These are phyloP conservation scores for Botrytis deweyae DNA, from an alignment of 2,329 filamentous ascomycete genomes.

Conservation along the genomic window DNA sequence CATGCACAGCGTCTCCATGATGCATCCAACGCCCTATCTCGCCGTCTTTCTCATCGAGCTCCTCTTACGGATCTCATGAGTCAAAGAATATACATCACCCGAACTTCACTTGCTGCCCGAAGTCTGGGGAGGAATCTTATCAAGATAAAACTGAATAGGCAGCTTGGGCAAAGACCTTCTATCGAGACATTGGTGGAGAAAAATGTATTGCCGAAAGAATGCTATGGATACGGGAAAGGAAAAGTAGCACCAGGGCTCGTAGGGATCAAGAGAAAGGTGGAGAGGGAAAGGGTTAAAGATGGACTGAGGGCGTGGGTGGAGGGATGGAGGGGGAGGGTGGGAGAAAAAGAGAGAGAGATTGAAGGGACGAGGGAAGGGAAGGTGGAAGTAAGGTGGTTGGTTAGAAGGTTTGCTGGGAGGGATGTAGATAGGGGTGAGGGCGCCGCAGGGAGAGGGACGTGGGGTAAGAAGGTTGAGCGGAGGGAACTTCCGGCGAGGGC, in stretches of 20 bases:
- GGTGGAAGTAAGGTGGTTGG: constrained; percentile 42
- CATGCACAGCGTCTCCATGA: constrained; percentile 61
- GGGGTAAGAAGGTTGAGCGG: constrained; percentile 51
- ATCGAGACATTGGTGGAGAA: constrained; percentile 60
- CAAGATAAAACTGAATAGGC: constrained; percentile 61
- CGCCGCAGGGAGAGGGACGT: constrained; percentile 33
- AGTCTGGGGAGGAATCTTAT: constrained; percentile 62
- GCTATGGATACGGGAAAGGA: constrained; percentile 46
- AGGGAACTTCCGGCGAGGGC: constrained; percentile 44
- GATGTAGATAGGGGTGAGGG: constrained; percentile 52
- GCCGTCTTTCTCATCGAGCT: constrained; percentile 58
- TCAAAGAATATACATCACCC: constrained; percentile 65
- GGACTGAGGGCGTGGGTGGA: constrained; percentile 63
- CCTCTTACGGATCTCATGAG: constrained; percentile 60
- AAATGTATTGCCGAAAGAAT: constrained; percentile 64
- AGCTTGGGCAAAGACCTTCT: constrained; percentile 59
- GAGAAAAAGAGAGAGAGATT: constrained; percentile 48
- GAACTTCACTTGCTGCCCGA: constrained; percentile 64
- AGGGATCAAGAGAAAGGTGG: constrained; percentile 60
- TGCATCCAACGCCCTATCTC: constrained; percentile 54
- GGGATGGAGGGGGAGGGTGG: constrained; percentile 41
- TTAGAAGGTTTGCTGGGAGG: constrained; percentile 40
- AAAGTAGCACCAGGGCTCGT: constrained; percentile 57
- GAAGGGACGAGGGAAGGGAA: constrained; percentile 24
- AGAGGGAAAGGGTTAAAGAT: constrained; percentile 68